phyloP scores from a whole-genome alignment of 164 flowering plant species.

The Echeveria elegans region DNA sequence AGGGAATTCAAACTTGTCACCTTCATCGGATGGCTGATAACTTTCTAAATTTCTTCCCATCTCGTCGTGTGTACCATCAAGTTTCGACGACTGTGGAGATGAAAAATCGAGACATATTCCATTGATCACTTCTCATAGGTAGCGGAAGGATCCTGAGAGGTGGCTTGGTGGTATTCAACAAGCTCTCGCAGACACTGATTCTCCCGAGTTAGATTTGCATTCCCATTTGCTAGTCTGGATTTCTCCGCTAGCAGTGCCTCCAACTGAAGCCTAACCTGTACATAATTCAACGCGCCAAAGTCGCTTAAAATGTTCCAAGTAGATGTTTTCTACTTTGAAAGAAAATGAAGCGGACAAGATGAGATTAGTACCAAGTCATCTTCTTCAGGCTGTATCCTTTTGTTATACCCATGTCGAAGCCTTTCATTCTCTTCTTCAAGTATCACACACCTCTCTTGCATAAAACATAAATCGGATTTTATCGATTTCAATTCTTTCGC shows the following conservation, averaged over 20 bases:
- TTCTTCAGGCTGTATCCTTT: constrained; percentile 68
- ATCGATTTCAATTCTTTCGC: constrained; percentile 74
- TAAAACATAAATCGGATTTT: constrained; percentile 51
- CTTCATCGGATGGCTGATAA: neutral
- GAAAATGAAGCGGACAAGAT: neutral
- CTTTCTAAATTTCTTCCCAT: neutral
- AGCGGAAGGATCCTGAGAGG: constrained; percentile 59
- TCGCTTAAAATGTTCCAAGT: too few species aligned
- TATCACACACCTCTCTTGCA: constrained; percentile 62
- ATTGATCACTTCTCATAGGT: constrained; percentile 46
- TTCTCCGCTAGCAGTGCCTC: constrained; percentile 90
- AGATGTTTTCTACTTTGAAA: too few species aligned
- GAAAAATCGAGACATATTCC: constrained; percentile 72
- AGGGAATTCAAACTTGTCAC: neutral
- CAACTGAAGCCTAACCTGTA: constrained; percentile 88
- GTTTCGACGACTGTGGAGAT: constrained; percentile 35
- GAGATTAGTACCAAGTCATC: constrained; percentile 69
- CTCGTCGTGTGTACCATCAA: constrained; percentile 12
- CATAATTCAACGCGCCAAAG: too few species aligned
- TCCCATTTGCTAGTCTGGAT: constrained; percentile 76
- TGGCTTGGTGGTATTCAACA: constrained; percentile 79
- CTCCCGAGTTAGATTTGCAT: constrained; percentile 69
- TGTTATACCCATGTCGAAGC: constrained; percentile 54
- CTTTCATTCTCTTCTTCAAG: constrained; percentile 85
- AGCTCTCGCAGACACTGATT: constrained; percentile 85